Evolutionary conservation across 495 filamentous ascomycete genomes (phyloP).

Genomic region (Beverwykella pulmonaria): DNA sequence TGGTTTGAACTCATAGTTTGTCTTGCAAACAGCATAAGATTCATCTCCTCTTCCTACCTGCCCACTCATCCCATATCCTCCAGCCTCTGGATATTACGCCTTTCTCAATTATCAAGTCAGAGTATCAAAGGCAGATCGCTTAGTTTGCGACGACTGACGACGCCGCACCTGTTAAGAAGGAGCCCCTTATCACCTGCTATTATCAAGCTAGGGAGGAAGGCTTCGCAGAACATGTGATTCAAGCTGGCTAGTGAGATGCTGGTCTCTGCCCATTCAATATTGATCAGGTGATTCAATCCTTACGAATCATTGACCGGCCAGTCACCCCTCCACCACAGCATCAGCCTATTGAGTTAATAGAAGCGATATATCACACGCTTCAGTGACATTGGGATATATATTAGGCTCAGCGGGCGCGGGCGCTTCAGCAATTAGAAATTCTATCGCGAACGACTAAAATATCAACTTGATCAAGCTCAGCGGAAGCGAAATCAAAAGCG

Average conservation of each 20-base stretch:
- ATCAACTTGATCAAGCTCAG: no score
- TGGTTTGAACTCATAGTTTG: no score
- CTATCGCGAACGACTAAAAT: no score
- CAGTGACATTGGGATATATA: conserved; percentile 9
- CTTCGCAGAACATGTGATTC: conserved; percentile 10
- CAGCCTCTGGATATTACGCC: conserved; percentile 41
- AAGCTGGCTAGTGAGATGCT: conserved; percentile 15
- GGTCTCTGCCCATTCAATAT: conserved; percentile 17
- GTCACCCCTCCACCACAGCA: background rate
- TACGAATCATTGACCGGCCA: background rate
- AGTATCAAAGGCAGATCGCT: conserved; percentile 33
- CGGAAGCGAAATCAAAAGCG: no score
- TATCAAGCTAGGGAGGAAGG: conserved; percentile 15
- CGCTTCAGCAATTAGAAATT: background rate
- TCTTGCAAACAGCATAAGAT: background rate
- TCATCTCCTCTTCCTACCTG: conserved; percentile 1
- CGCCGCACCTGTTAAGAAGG: conserved; percentile 22
- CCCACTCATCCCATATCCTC: conserved; percentile 40
- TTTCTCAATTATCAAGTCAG: conserved; percentile 38
- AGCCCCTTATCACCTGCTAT: conserved; percentile 22
- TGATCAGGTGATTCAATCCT: conserved; percentile 6
- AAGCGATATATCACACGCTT: no score
- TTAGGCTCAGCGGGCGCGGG: background rate
- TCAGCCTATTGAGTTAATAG: conserved; percentile 3
- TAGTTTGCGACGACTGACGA: conserved; percentile 17